A percentile compares a stretch with the other conserved stretches of the same genome.
phyloP scores from a whole-genome alignment of 176 grass and related monocot genomes.

The Triticum monococcum region DNA sequence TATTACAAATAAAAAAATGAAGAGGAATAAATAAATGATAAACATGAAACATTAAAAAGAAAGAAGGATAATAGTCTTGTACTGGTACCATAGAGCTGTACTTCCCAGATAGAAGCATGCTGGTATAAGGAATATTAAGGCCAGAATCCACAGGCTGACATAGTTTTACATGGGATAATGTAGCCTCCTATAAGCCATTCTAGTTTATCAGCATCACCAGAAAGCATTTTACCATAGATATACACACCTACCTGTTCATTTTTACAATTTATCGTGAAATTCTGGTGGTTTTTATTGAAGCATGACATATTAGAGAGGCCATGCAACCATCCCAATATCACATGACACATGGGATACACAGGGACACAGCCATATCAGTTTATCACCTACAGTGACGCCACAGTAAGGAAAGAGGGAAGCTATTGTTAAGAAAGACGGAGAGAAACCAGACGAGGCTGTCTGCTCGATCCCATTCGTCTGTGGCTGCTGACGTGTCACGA shows the following conservation, averaged over 20 bases:
- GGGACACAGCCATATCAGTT: background rate
- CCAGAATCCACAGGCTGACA: background rate
- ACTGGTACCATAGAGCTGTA: background rate
- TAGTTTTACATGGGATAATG: background rate
- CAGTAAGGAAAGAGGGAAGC: background rate
- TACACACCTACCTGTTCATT: background rate
- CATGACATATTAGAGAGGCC: background rate
- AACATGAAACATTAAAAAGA: constrained; percentile 17
- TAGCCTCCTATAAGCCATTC: background rate
- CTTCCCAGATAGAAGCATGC: background rate
- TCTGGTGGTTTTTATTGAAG: background rate
- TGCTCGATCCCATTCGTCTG: background rate
- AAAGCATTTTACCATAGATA: background rate
- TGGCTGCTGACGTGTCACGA: background rate
- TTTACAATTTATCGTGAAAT: background rate
- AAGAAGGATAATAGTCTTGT: background rate
- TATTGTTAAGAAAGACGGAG: background rate
- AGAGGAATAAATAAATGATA: constrained; percentile 21
- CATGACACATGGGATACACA: constrained; percentile 6
- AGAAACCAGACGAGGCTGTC: background rate
- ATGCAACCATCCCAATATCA: constrained; percentile 6
- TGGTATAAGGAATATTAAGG: background rate
- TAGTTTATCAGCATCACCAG: background rate
- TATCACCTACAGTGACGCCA: background rate
- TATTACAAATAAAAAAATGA: background rate